A percentile compares a stretch with the other conserved stretches of the same genome.
Conservation (phyloP, 345 rosid genomes). For the Crucihimalaya himalaica region DNA sequence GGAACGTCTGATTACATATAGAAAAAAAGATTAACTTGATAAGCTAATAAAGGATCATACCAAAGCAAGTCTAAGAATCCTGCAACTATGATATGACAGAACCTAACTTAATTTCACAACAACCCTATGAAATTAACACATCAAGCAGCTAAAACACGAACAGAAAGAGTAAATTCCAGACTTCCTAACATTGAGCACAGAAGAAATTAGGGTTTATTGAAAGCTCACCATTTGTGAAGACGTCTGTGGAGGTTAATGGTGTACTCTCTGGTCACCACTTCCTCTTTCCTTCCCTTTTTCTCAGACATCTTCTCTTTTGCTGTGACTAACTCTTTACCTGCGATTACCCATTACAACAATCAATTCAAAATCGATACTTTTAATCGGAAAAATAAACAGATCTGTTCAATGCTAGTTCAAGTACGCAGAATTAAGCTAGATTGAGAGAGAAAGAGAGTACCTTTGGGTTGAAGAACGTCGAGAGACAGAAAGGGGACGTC, state of each 20-base stretch:
- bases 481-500: conserved; percentile 25
- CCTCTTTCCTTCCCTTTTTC: conserved; percentile 60
- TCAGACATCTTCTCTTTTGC: conserved; percentile 50
- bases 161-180: neutral
- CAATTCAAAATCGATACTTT: neutral
- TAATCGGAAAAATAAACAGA: neutral
- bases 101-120: neutral
- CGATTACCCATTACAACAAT: neutral
- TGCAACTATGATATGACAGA: neutral
- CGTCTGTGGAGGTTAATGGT: conserved; percentile 73
- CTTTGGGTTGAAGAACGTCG: conserved; percentile 31
- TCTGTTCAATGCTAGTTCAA: neutral
- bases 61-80: neutral
- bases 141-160: conserved; percentile 1
- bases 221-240: conserved; percentile 59
- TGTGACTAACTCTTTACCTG: conserved; percentile 35
- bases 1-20: neutral
- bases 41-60: neutral
- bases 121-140: neutral
- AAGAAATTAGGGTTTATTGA: neutral
- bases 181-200: neutral
- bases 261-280: conserved; percentile 71
- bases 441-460: neutral
- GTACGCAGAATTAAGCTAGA: neutral
- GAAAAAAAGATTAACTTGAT: neutral